phyloP scores from a whole-genome alignment of 1,139 yeast species.

The Taphrina sp. region DNA sequence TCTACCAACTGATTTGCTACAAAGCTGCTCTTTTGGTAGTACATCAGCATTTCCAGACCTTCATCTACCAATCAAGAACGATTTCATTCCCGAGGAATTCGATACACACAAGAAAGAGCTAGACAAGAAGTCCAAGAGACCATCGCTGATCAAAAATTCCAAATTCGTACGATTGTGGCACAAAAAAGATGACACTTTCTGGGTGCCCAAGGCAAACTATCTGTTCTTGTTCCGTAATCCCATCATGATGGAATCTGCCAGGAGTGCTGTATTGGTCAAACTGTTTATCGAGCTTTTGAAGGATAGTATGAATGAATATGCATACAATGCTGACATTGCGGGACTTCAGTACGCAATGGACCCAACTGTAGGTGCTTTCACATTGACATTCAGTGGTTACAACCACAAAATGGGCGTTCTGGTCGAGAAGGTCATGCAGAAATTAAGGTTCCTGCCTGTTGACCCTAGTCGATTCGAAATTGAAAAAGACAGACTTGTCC shows the following conservation, averaged over 20 bases:
- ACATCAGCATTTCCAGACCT: constrained; percentile 49
- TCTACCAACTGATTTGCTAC: constrained; percentile 48
- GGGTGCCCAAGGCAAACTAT: constrained; percentile 81
- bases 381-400: constrained; percentile 69
- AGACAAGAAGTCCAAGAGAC: constrained; percentile 48
- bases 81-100: constrained; percentile 77
- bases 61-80: constrained; percentile 67
- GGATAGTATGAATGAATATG: constrained; percentile 71
- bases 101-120: constrained; percentile 53
- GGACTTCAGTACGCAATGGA: constrained; percentile 63
- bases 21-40: constrained; percentile 44
- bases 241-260: constrained; percentile 56
- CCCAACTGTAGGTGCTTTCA: constrained; percentile 68
- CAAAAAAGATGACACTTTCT: constrained; percentile 84
- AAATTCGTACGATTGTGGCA: constrained; percentile 65
- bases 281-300: constrained; percentile 67
- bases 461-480: constrained; percentile 59
- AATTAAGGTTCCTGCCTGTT: constrained; percentile 56
- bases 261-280: constrained; percentile 57
- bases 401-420: constrained; percentile 73
- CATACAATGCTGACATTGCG: constrained; percentile 82
- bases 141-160: constrained; percentile 51
- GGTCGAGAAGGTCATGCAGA: constrained; percentile 58
- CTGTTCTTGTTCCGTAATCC: constrained; percentile 61
- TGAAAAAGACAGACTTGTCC: constrained; percentile 60